Conservation (phyloP, 306 rosid species). For the Ochetophila trinervis region DNA sequence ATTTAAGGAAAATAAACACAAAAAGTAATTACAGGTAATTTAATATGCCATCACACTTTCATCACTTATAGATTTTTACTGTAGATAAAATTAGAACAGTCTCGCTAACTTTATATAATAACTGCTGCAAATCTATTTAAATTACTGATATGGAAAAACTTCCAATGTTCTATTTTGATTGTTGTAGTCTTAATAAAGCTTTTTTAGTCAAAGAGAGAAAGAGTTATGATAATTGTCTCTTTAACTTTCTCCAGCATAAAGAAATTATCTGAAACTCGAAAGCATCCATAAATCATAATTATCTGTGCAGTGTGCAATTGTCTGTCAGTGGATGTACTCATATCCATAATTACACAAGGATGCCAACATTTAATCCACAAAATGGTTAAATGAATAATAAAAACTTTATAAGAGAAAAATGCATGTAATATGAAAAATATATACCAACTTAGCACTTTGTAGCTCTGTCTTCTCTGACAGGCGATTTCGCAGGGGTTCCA, state of each 20-base stretch:
- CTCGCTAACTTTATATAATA: neutral
- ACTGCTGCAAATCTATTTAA: too few relatives aligned
- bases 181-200: too few relatives aligned
- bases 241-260: too few relatives aligned
- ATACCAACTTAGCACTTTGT: constrained; percentile 68
- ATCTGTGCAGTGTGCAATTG: too few relatives aligned
- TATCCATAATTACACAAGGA: too few relatives aligned
- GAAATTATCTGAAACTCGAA: too few relatives aligned
- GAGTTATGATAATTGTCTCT: too few relatives aligned
- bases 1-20: neutral
- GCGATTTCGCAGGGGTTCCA: constrained; percentile 62
- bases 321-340: too few relatives aligned
- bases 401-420: neutral
- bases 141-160: too few relatives aligned
- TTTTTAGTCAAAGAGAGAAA: too few relatives aligned
- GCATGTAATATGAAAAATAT: constrained; percentile 14
- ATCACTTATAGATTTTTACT: neutral
- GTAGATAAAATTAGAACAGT: neutral
- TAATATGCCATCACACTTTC: neutral
- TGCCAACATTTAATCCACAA: neutral
- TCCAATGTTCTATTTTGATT: too few relatives aligned
- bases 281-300: too few relatives aligned
- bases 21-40: neutral
- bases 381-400: neutral
- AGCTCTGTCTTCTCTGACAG: constrained; percentile 60